A percentile compares a stretch with the other conserved stretches of the same genome.
These are phyloP conservation scores for Citrullus colocynthis DNA, from an alignment of 306 rosid genomes.

Conservation along the genomic window DNA sequence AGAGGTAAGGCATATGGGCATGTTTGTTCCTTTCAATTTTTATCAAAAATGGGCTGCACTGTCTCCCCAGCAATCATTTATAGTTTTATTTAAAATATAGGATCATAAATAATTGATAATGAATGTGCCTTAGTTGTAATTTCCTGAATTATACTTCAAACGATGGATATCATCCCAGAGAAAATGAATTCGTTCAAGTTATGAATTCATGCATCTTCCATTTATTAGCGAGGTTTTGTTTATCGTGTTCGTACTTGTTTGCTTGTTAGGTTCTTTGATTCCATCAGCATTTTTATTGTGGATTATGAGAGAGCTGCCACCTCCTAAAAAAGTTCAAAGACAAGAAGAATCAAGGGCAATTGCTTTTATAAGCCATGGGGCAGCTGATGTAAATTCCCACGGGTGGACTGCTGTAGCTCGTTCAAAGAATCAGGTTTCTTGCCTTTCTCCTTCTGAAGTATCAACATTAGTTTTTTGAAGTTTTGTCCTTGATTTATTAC, in stretches of 20 bases:
- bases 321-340: conserved; percentile 18
- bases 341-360: conserved; percentile 32
- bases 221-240: not conserved
- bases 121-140: not conserved
- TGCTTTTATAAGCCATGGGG: conserved; percentile 31
- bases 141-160: not conserved
- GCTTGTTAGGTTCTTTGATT: conserved; percentile 38
- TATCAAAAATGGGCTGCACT: not conserved
- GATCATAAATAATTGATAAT: not conserved
- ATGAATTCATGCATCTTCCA: not conserved
- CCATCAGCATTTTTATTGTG: conserved; percentile 61
- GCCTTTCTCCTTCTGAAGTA: not conserved
- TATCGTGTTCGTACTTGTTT: not conserved
- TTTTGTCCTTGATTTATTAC: not conserved
- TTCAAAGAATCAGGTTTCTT: conserved; percentile 45
- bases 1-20: not conserved
- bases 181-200: not conserved
- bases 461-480: not conserved
- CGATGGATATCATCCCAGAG: not conserved
- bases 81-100: not conserved
- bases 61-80: not conserved
- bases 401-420: conserved; percentile 25
- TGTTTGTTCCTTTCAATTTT: not conserved
- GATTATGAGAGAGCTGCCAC: conserved; percentile 63
- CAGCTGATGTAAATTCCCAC: conserved; percentile 16